Conservation (phyloP, 352 stramenopile genomes). For the Pythium vanterpoolii region DNA sequence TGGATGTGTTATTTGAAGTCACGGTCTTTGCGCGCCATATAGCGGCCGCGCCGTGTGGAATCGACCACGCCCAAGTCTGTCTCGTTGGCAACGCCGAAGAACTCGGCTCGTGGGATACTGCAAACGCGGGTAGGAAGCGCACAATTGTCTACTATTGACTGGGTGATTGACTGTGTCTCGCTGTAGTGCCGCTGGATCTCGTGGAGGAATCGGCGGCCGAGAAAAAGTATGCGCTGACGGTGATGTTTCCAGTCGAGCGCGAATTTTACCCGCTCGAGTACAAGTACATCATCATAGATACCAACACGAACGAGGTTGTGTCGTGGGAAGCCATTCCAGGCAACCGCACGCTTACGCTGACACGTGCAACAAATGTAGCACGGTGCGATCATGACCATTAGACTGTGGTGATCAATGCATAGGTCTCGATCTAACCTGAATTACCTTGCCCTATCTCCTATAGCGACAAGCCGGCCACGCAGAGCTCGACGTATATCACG, state of each 20-base stretch:
- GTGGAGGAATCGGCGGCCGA: conserved; percentile 27
- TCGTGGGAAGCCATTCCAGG: conserved; percentile 74
- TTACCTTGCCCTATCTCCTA: background rate
- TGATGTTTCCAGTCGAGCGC: conserved; percentile 26
- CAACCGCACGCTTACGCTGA: conserved; percentile 56
- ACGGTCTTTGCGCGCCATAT: conserved; percentile 19
- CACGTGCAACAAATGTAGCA: conserved; percentile 42
- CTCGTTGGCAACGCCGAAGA: conserved; percentile 49
- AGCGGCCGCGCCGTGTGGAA: conserved; percentile 4
- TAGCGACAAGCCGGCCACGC: conserved; percentile 31
- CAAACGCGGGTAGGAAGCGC: conserved; percentile 37
- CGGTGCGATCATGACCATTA: conserved; percentile 32
- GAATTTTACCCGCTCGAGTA: conserved; percentile 53
- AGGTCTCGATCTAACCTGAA: background rate
- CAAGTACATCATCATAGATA: conserved; percentile 70
- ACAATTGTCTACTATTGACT: background rate
- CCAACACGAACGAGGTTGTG: conserved; percentile 33
- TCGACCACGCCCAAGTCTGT: conserved; percentile 34
- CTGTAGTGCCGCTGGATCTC: conserved; percentile 45
- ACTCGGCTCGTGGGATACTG: conserved; percentile 60
- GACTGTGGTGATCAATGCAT: background rate
- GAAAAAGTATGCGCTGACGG: conserved; percentile 34
- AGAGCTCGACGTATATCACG: conserved; percentile 60
- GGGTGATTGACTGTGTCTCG: background rate
- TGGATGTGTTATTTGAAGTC: conserved; percentile 23